phyloP scores from a whole-genome alignment of 805 yeast species.

The Lipomyces yamanashiensis region DNA sequence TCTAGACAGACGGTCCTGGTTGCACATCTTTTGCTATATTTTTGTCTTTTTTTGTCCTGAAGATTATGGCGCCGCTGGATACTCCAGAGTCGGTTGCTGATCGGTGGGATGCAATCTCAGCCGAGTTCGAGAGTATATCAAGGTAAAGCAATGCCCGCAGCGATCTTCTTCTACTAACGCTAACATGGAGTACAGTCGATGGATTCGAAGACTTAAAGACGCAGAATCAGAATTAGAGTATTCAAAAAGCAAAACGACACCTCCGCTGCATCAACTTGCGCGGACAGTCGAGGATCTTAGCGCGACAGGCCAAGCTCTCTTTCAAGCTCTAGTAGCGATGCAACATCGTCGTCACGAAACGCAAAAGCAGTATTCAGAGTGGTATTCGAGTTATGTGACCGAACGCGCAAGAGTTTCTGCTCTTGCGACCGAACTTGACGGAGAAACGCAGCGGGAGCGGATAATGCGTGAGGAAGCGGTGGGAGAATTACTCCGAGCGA shows the following conservation, averaged over 20 bases:
- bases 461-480: slow-evolving; percentile 10
- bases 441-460: slow-evolving; percentile 17
- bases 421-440: slow-evolving; percentile 27
- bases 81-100: slow-evolving; percentile 9
- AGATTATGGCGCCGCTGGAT: slow-evolving; percentile 20
- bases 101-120: slow-evolving; percentile 26
- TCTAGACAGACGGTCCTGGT: neutral
- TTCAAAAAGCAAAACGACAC: slow-evolving; percentile 1
- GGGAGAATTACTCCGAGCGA: neutral
- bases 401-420: slow-evolving; percentile 25
- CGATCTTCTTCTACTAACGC: neutral
- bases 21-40: neutral
- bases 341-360: slow-evolving; percentile 31
- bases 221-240: slow-evolving; percentile 15
- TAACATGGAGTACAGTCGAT: slow-evolving; percentile 6
- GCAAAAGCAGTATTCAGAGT: slow-evolving; percentile 22
- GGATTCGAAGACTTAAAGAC: slow-evolving; percentile 24
- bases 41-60: neutral
- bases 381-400: slow-evolving; percentile 22
- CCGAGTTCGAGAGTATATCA: slow-evolving; percentile 30
- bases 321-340: slow-evolving; percentile 25
- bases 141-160: too few species aligned
- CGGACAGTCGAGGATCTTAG: slow-evolving; percentile 18
- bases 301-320: slow-evolving; percentile 27
- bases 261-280: slow-evolving; percentile 26